These are phyloP conservation scores for Cladosporium sp. DNA, from an alignment of 2,329 filamentous ascomycete genomes.

Conservation along the genomic window DNA sequence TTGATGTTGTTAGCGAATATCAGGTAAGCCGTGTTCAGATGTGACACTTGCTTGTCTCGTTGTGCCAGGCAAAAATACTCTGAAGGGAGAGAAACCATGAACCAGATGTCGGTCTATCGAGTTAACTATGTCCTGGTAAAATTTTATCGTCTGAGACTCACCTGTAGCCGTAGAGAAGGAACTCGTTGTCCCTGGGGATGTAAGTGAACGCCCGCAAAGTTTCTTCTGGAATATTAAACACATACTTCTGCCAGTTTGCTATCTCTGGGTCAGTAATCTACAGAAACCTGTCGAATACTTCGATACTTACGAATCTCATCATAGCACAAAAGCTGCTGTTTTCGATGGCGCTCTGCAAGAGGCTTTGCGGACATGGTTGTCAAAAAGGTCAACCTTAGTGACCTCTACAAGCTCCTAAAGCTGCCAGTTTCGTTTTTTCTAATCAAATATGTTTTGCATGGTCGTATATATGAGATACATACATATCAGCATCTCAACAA, in stretches of 20 bases:
- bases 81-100: conserved; percentile 6
- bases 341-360: background rate
- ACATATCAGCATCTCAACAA: background rate
- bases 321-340: conserved; percentile 6
- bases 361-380: background rate
- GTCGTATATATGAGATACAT: background rate
- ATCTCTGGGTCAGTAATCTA: background rate
- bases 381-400: background rate
- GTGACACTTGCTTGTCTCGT: conserved; percentile 11
- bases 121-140: background rate
- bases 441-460: background rate
- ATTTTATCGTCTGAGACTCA: background rate
- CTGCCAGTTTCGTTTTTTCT: too few relatives aligned
- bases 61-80: conserved; percentile 14
- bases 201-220: background rate
- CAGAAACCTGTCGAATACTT: too few relatives aligned
- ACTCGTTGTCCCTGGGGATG: background rate
- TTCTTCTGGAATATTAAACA: too few relatives aligned
- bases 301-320: conserved; percentile 15
- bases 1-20: conserved; percentile 3
- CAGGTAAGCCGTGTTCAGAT: background rate
- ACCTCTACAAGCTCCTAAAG: too few relatives aligned
- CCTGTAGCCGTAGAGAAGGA: background rate
- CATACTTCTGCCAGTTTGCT: background rate
- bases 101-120: background rate